These are phyloP conservation scores for Leishmania arabica DNA, from an alignment of 208 protist genomes.

Conservation along the genomic window DNA sequence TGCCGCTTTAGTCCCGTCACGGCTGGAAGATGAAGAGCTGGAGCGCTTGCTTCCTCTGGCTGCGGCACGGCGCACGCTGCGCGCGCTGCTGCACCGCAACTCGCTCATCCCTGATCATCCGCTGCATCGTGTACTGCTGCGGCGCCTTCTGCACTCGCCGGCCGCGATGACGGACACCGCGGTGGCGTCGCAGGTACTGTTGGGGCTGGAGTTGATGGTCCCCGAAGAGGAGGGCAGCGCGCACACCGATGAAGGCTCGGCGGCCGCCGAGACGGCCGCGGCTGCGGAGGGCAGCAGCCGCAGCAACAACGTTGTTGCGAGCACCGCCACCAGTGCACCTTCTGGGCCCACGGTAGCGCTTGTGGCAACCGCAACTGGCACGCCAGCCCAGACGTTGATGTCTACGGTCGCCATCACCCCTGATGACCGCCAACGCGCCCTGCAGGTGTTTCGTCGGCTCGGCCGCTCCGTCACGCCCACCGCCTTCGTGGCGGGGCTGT, in stretches of 20 bases:
- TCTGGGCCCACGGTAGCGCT: not conserved
- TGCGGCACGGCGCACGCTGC: slow-evolving; percentile 29
- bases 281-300: not conserved
- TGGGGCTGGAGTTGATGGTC: slow-evolving; percentile 35
- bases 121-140: slow-evolving; percentile 56
- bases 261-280: not conserved
- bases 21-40: slow-evolving; percentile 5
- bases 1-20: not conserved
- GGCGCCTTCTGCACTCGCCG: slow-evolving; percentile 43
- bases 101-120: slow-evolving; percentile 65
- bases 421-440: slow-evolving; percentile 23
- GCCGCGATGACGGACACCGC: slow-evolving; percentile 35
- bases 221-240: not conserved
- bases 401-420: slow-evolving; percentile 15
- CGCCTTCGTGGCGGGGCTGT: slow-evolving; percentile 74
- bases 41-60: slow-evolving; percentile 9
- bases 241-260: not conserved
- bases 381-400: not conserved
- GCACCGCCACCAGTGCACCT: not conserved
- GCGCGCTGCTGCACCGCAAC: slow-evolving; percentile 50
- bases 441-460: slow-evolving; percentile 59
- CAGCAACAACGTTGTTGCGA: not conserved
- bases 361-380: not conserved
- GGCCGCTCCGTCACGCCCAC: slow-evolving; percentile 45
- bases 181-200: slow-evolving; percentile 32